phyloP scores from a whole-genome alignment of 83 land plant species.

The Thuja plicata region DNA sequence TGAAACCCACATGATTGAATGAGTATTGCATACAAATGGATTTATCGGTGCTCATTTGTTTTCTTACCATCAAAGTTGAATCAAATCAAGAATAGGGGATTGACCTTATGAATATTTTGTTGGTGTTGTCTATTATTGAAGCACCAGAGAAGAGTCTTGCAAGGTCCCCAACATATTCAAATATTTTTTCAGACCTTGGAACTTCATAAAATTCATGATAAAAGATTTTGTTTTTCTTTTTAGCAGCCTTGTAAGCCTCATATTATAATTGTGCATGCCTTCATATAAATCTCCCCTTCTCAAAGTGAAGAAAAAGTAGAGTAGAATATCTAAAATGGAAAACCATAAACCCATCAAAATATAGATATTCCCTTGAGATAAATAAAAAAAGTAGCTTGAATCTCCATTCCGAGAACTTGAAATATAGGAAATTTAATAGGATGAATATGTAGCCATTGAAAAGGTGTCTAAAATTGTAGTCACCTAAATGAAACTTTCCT shows the following conservation, averaged over 20 bases:
- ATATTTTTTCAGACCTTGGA: conserved; percentile 42
- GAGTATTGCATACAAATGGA: neutral
- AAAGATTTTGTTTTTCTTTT: conserved; percentile 37
- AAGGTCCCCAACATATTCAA: conserved; percentile 45
- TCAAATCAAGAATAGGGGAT: neutral
- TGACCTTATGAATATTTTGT: conserved; percentile 29
- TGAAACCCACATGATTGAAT: neutral
- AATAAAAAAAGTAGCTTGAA: no score
- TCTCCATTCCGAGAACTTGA: no score
- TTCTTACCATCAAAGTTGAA: neutral
- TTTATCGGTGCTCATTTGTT: no score
- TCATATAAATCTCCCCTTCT: conserved; percentile 44
- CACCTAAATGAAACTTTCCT: no score
- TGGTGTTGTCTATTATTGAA: conserved; percentile 75
- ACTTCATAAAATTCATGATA: conserved; percentile 78
- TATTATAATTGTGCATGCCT: conserved; percentile 76
- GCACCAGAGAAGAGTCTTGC: conserved; percentile 71
- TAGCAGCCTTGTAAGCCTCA: conserved; percentile 76
- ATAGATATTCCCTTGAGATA: no score
- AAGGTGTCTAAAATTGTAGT: neutral
- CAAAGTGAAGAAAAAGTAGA: conserved; percentile 60
- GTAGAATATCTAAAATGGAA: conserved; percentile 49
- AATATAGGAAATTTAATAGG: no score
- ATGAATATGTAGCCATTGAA: no score
- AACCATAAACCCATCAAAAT: no score